Base-by-base conservation (phyloP, 129 eudicot species). In the Pulicaria dysenterica region DNA sequence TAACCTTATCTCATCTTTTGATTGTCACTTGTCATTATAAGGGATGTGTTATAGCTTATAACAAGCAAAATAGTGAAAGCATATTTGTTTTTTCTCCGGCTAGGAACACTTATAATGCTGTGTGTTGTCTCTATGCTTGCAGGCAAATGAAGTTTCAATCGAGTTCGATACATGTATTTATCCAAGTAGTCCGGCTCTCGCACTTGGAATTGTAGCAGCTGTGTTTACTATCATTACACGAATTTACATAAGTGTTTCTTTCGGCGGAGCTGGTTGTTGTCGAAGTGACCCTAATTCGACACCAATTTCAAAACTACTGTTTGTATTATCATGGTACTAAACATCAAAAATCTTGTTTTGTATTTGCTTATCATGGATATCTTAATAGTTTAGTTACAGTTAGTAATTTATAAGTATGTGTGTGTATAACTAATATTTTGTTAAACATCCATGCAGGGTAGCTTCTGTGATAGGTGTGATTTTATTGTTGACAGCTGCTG, bases 111-210 rank as follows among this genome's bases (percentile, higher is more conserved):
- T 59, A 59, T 36, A 38, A 5, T 37, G 44, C 54, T 70, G 17
- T 15, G 2, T 57, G 24, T 78, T 43, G 11, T 10, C 34, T 37
- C 17, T 16, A 34, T 61, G 34, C 40, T 41, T 67, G 67, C 63
- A 80, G 84, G 73, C 17, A 16, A 69, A 80, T 63, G 73, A 69
- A 47, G 68, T 74, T 40, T 13, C n/a, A 55, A 75, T 79, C 43
- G 3, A 0, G 43, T 7, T 0, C 3, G 53, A 79, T 57, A 8
- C 37, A 2, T 80, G 84, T 57, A 17, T 69, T 39, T 80, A 80
- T 64, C 80, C 84, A 54, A 75, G 77, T 69, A 80, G 84, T 69
- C 80, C 80, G 0, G 79, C 84, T 40, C 62, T 68, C 1, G 77
- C 47, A 38, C 72, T 80, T 44, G 84, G 80, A 42, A 68, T 80